Conservation (phyloP, 2,329 filamentous ascomycete genomes). For the Xylaria sp. region DNA sequence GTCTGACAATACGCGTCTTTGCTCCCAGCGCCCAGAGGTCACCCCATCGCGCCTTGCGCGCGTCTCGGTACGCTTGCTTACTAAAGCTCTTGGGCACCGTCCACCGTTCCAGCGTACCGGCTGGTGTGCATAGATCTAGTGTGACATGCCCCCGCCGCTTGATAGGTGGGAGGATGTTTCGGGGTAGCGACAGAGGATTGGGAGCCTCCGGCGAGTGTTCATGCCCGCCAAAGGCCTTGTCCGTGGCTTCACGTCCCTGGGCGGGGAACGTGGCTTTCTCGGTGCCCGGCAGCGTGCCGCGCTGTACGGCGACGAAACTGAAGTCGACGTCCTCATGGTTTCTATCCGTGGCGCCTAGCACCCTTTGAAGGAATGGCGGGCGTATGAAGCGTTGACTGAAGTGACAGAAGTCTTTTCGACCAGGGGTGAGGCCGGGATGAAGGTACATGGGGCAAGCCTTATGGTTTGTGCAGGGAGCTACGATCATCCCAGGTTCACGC, state of each 20-base stretch:
- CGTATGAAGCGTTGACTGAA: conserved; percentile 89
- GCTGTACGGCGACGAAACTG: conserved; percentile 85
- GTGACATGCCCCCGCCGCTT: conserved; percentile 89
- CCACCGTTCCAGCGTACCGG: conserved; percentile 89
- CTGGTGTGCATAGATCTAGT: conserved; percentile 87
- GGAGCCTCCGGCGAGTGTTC: conserved; percentile 55
- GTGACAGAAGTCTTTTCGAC: conserved; percentile 88
- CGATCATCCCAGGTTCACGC: conserved; percentile 66
- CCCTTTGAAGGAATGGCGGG: conserved; percentile 78
- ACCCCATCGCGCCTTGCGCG: conserved; percentile 88
- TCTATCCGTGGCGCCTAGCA: conserved; percentile 70
- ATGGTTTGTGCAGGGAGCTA: conserved; percentile 88
- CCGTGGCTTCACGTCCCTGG: conserved; percentile 62
- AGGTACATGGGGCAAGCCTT: conserved; percentile 86
- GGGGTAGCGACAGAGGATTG: conserved; percentile 74
- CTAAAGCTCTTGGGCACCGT: conserved; percentile 83
- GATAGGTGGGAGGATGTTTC: conserved; percentile 77
- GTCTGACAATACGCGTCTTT: conserved; percentile 75
- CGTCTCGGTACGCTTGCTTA: conserved; percentile 85
- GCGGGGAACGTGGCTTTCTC: conserved; percentile 18
- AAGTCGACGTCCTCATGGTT: conserved; percentile 93
- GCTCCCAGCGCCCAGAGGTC: conserved; percentile 95
- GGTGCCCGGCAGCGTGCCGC: conserved; percentile 63
- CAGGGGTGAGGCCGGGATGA: conserved; percentile 68
- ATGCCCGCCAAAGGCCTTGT: conserved; percentile 75